Conservation (phyloP, 2,329 filamentous ascomycete genomes). For the Aspergillus spinulosporus region DNA sequence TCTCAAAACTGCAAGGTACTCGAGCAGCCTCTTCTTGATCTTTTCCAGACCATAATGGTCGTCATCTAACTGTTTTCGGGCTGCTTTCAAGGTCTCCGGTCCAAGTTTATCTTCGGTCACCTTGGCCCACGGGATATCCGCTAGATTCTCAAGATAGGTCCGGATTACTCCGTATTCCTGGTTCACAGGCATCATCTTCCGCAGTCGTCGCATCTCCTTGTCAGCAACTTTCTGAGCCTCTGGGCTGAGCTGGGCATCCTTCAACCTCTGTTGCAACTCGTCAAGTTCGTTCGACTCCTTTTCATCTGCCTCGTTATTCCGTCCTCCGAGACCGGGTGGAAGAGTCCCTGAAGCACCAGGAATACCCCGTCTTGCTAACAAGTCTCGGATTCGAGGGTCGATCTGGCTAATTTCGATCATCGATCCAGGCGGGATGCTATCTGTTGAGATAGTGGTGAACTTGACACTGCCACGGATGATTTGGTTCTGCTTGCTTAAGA, state of each 20-base stretch:
- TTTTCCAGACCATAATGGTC: slow-evolving; percentile 96
- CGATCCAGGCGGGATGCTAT: slow-evolving; percentile 61
- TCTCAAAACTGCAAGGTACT: slow-evolving; percentile 94
- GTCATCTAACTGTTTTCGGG: slow-evolving; percentile 86
- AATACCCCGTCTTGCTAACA: slow-evolving; percentile 47
- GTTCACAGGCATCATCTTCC: slow-evolving; percentile 94
- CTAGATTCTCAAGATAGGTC: slow-evolving; percentile 89
- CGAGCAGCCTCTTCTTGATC: slow-evolving; percentile 93
- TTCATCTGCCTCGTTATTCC: slow-evolving; percentile 62
- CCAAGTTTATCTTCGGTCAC: slow-evolving; percentile 84
- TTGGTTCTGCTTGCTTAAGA: slow-evolving; percentile 78
- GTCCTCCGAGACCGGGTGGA: slow-evolving; percentile 45
- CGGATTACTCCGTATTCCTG: slow-evolving; percentile 93
- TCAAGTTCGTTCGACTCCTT: slow-evolving; percentile 88
- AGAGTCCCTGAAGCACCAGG: slow-evolving; percentile 42
- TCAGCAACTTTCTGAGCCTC: slow-evolving; percentile 91
- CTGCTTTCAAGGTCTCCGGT: slow-evolving; percentile 71
- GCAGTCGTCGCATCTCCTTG: slow-evolving; percentile 79
- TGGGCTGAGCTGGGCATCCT: slow-evolving; percentile 74
- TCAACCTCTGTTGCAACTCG: slow-evolving; percentile 83
- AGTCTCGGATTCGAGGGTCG: slow-evolving; percentile 49
- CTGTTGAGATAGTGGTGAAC: slow-evolving; percentile 73
- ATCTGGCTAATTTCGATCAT: slow-evolving; percentile 58
- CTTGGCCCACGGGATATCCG: slow-evolving; percentile 90
- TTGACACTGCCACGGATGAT: slow-evolving; percentile 85